Base-by-base conservation (phyloP, 2,329 filamentous ascomycete species). In the Sporothrix pallida region DNA sequence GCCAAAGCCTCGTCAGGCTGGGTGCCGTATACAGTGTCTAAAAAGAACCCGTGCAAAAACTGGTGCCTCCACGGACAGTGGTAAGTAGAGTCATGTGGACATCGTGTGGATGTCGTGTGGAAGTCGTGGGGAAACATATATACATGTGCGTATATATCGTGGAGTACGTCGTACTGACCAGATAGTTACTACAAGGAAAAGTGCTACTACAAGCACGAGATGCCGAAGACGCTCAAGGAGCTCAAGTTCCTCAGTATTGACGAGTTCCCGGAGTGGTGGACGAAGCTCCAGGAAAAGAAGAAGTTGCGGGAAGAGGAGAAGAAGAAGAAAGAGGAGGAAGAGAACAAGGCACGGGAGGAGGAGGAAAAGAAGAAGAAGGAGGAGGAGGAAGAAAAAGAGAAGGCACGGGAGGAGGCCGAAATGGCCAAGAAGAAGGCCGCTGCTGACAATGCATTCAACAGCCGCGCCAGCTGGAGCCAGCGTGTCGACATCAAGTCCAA, bases 31-130 rank as follows among this genome's bases (percentile, higher is more conserved):
- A 37, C 31, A 37, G 31, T 37, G 31, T 37, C 31, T 6, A 37
- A 37, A 37, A 37, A 37, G 31, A 37, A 37, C 31, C 31, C 31
- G 31, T 37, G 31, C 31, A 37, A 37, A 37, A 37, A 85, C 78
- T 88, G 85, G 85, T 87, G 85, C 78, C 81, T 81, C 70, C 79
- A 83, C 56, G 86, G 86, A 7, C 81, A 79, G 13, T 88, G 76
- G 75, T 75, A 72, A 15, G 75, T 74, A n/a, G 31, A 3, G 2
- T 20, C 31, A 3, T 17, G 58, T 9, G 4, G 26, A 9, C 3
- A 3, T 2, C 3, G 31, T 5, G 31, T 31, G 31, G 31, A 31
- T 3, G 31, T 31, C 31, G 31, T 31, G 31, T 2, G 31, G 31
- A 37, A 37, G 31, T 37, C 31, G 31, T 37, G 31, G 31, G 31